A percentile compares a stretch with the other conserved stretches of the same genome.
Conservation (phyloP, 352 stramenopile species). For the Peronospora destructor region DNA sequence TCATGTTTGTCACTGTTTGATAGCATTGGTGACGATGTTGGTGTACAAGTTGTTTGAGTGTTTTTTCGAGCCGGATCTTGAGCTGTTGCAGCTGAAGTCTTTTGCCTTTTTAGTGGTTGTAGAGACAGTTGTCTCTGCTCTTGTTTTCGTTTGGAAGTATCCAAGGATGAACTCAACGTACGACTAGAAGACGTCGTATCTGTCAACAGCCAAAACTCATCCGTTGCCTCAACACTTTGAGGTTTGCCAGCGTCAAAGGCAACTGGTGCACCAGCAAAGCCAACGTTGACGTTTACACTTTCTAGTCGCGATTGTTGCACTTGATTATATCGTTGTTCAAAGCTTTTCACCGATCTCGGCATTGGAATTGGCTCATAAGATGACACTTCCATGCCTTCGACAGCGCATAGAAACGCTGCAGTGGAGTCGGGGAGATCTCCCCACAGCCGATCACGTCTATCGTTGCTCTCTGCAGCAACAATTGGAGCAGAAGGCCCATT, state of each 20-base stretch:
- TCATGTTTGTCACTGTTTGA: not conserved
- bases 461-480: slow-evolving; percentile 1
- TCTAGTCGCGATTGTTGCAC: slow-evolving; percentile 9
- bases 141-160: not conserved
- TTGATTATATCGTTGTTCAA: slow-evolving; percentile 1
- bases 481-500: not conserved
- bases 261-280: slow-evolving; percentile 3
- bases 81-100: slow-evolving; percentile 9
- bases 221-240: not conserved
- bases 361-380: slow-evolving; percentile 21
- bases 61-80: not conserved
- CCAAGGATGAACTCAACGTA: not conserved
- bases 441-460: slow-evolving; percentile 4
- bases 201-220: slow-evolving; percentile 13
- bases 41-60: not conserved
- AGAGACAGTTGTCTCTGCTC: slow-evolving; percentile 1
- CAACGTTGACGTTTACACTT: slow-evolving; percentile 10
- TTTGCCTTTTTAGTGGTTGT: slow-evolving; percentile 11
- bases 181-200: slow-evolving; percentile 1
- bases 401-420: slow-evolving; percentile 13
- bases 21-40: slow-evolving; percentile 9
- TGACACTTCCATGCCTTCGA: slow-evolving; percentile 27
- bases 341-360: slow-evolving; percentile 3
- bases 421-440: slow-evolving; percentile 12
- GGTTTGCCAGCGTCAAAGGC: slow-evolving; percentile 1